Evolutionary conservation across 176 grass and related monocot species (phyloP).

Genomic region (Lolium rigidum): DNA sequence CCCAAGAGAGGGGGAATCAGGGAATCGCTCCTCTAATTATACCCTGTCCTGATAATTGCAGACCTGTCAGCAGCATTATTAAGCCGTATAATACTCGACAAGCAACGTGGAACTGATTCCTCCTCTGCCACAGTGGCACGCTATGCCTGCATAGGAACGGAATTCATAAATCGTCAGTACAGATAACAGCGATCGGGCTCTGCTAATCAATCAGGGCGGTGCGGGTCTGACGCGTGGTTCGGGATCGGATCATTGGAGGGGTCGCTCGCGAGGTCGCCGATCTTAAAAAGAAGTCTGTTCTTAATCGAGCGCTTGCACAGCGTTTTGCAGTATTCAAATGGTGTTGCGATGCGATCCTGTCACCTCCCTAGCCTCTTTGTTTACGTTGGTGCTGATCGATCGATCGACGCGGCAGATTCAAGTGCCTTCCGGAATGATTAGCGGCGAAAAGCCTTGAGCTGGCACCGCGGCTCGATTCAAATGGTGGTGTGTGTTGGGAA

Average conservation of each 20-base stretch:
- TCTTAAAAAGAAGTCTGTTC: not conserved
- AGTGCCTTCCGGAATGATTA: no score
- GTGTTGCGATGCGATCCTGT: not conserved
- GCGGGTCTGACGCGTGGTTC: constrained; percentile 15
- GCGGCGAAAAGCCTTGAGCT: no score
- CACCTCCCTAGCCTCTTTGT: constrained; percentile 11
- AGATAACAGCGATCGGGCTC: not conserved
- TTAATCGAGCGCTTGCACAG: not conserved
- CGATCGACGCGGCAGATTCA: no score
- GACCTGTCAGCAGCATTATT: not conserved
- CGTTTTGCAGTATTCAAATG: constrained; percentile 11
- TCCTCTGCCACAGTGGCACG: constrained; percentile 14
- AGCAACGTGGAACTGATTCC: not conserved
- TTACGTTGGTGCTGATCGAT: not conserved
- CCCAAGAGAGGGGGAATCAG: constrained; percentile 41
- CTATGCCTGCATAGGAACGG: constrained; percentile 1
- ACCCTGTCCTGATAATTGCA: constrained; percentile 15
- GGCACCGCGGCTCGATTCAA: no score
- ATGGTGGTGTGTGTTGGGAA: no score
- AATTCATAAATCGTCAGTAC: not conserved
- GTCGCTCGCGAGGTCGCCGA: constrained; percentile 1
- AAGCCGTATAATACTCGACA: not conserved
- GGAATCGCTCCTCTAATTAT: constrained; percentile 27
- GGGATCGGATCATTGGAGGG: not conserved
- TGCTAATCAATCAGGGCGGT: not conserved